Evolutionary conservation across 1,284 basidiomycete species (phyloP), one percentile per base, ranked within the genome.

Genomic region (Apiotrichum gracile): DNA sequence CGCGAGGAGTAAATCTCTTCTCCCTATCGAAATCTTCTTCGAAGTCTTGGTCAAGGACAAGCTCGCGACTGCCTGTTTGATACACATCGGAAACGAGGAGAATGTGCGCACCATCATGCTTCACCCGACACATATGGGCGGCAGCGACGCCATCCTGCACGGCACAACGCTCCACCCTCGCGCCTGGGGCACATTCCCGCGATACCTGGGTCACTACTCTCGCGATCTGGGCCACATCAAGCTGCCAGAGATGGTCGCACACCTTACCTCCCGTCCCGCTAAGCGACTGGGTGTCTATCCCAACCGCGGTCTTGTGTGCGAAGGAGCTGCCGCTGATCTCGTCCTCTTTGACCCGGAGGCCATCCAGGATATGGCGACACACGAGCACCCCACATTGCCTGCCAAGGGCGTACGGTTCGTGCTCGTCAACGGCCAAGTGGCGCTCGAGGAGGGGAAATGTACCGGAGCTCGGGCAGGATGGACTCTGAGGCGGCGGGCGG

Each of bases 41-140:
- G 62, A 72, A 10, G 56, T 75, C 22, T 54, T 75, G 17, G 14
- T 53, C n/a, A 66, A 65, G 50, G 73, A 75, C 52, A 47, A 53
- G 22, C 60, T 75, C 4, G 61, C 64, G 4, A 74, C 73, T 0
- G 65, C 63, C 26, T 69, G 65, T 43, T 41, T 75, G 40, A 67
- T 74, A 66, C 73, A 75, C 52, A 64, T 69, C 7, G 73, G 72
- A 4, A 64, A 74, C 50, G 73, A 75, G 54, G 69, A 70, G 48
- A 75, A 75, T 52, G 73, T 75, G 16, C 61, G 57, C 47, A 24
- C 31, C 27, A 74, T 75, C 41, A 69, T 75, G 69, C 37, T 50
- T 37, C 70, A 74, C 54, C 52, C 55, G 24, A 63, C 60, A 27
- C 72, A 74, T 50, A 67, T 65, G 51, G 54, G 58, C 4, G 72